phyloP scores from a whole-genome alignment of 306 rosid genomes.

The Urtica urens region DNA sequence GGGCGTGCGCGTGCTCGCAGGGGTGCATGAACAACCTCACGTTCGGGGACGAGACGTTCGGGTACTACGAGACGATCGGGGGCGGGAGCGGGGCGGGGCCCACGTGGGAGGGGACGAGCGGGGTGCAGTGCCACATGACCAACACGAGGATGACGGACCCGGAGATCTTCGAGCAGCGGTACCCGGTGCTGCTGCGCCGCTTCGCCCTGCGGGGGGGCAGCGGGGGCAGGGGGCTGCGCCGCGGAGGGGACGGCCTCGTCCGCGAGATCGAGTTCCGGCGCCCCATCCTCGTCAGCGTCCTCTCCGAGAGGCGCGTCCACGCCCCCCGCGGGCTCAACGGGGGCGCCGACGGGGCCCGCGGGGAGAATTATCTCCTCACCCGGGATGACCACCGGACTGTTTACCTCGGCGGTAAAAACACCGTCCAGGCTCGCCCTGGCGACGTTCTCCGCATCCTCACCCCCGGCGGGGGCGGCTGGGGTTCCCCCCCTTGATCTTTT shows the following conservation, averaged over 20 bases:
- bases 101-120: conserved; percentile 85
- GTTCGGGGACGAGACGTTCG: conserved; percentile 84
- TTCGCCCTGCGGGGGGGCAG: conserved; percentile 69
- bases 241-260: conserved; percentile 80
- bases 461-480: conserved; percentile 98
- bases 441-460: conserved; percentile 76
- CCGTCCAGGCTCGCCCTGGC: conserved; percentile 55
- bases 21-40: conserved; percentile 98
- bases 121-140: conserved; percentile 93
- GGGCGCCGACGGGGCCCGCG: conserved; percentile 65
- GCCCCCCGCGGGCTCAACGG: conserved; percentile 84
- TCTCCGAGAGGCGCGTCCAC: conserved; percentile 88
- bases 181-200: conserved; percentile 69
- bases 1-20: conserved; percentile 95
- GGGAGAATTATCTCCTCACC: conserved; percentile 63
- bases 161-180: conserved; percentile 84
- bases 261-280: conserved; percentile 81
- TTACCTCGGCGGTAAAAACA: conserved; percentile 81
- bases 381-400: conserved; percentile 56
- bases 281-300: conserved; percentile 65
- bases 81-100: conserved; percentile 98
- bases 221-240: conserved; percentile 65
- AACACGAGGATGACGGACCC: conserved; percentile 93
- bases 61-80: conserved; percentile 92
- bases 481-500: conserved; percentile 28